Evolutionary conservation across 345 rosid species (phyloP).

Genomic region (Carallia brachiata): DNA sequence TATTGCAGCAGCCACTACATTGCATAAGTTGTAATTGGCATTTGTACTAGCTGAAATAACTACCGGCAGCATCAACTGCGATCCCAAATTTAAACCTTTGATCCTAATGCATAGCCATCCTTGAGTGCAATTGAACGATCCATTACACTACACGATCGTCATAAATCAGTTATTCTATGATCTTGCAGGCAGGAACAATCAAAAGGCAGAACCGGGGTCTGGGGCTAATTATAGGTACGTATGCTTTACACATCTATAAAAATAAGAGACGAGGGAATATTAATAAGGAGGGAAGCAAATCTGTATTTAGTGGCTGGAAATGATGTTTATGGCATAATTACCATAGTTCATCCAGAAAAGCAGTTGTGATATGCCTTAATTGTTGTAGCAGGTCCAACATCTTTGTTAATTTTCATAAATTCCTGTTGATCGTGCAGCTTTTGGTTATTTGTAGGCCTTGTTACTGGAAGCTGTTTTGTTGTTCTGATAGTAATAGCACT

Average conservation of each 20-base stretch:
- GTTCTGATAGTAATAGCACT: conserved; percentile 12
- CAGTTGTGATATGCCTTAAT: background rate
- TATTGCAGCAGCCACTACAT: too few species aligned
- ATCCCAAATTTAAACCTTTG: too few species aligned
- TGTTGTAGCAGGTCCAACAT: too few species aligned
- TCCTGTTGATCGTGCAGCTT: background rate
- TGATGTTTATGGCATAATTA: background rate
- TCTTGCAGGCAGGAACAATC: background rate
- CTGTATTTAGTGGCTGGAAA: background rate
- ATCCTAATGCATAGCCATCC: too few species aligned
- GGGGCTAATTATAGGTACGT: background rate
- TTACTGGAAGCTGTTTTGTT: conserved; percentile 19
- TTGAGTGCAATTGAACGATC: too few species aligned
- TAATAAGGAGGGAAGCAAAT: background rate
- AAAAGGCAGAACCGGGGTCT: background rate
- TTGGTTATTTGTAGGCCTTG: conserved; percentile 17
- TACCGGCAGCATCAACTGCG: too few species aligned
- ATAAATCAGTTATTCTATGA: background rate
- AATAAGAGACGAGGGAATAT: background rate
- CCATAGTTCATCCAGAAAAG: too few species aligned
- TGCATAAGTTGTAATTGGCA: too few species aligned
- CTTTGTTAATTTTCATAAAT: background rate
- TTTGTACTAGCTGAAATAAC: too few species aligned
- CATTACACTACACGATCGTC: too few species aligned
- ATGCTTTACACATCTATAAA: background rate